Base-by-base conservation (phyloP, 192 early-diverging fungal species). In the Chytriomyces confervae region DNA sequence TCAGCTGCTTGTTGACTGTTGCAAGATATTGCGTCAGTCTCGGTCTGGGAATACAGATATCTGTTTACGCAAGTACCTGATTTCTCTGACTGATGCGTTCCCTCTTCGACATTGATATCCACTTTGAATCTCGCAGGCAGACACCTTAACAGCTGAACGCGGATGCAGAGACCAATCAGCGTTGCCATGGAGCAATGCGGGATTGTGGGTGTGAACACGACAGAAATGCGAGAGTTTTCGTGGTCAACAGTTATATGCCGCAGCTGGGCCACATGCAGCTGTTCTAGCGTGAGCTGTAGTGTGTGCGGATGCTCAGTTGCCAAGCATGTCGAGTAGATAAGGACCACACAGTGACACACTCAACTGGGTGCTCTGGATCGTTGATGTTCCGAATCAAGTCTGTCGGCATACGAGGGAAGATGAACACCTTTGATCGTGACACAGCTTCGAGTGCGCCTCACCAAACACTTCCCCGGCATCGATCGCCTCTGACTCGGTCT, bases 151-250 rank as follows among this genome's bases (percentile, higher is more conserved):
- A 99, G 80, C 62, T 94, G 89, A 9, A 99, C 96, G 29, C 97
- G 92, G 57, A 99, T 98, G 83, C 96, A 97, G 16, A 98, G 88
- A 0, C 97, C 97, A 82, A 99, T 99, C 53, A 99, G 83, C 8
- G 97, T 98, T 10, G 96, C 96, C 97, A 99, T 99, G 48, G 95
- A 96, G 84, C 97, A 99, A 82, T 99, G 97, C 47, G 96, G 96
- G 76, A 99, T 98, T 7, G 97, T 98, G 0, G 97, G 97, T 0
- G 95, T 97, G 78, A 99, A 98, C 81, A 92, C 90, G 44, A 99
- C 91, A 6, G 87, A 63, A 36, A 99, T 86, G 49, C 80, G 87
- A 82, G 89, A 92, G 50, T 74, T 79, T 7, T 85, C 82, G 79
- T 95, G 89, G 75, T 93, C 90, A 7, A 99, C 93, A 5, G 79